Evolutionary conservation across 805 yeast species (phyloP), one percentile per base, ranked within the genome.

Genomic region (Priceomyces melissophilus): DNA sequence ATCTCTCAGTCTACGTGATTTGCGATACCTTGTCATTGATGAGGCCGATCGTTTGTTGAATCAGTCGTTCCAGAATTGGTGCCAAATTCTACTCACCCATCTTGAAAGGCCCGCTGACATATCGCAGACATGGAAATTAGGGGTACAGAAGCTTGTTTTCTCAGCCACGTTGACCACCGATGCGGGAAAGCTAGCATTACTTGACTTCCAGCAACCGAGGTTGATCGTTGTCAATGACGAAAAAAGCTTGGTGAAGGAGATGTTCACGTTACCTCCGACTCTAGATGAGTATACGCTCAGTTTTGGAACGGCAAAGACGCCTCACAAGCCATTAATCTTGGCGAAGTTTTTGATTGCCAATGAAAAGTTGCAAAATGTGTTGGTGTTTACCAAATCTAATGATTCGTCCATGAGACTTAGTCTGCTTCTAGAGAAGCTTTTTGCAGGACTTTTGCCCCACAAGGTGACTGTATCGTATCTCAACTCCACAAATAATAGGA

Each of bases 21-120:
- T 90, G 43, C 70, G 78, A 47, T 84, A 73, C 57, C 66, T 86
- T 52, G 79, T 86, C 9, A 74, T 86, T 38, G 95, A 86, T 63
- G 95, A 86, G 61, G 95, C 91, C 7, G 95, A 86, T 62, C 68
- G 88, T 46, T 63, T 86, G 43, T 67, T 93, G 48, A 88, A 87
- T 55, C 97, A 93, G 60, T 79, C 86, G 10, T 93, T 88, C 62
- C 97, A 93, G 63, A 88, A 89, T 58, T 93, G 99, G 99, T 76
- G 86, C 65, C 70, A 73, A 56, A 71, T 68, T 35, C 70, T 82
- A 26, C 68, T 81, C 7, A 42, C 54, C 3, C 69, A 64, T 38
- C 63, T 73, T 40, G 59, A 49, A 25, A n/a, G 32, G 12, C 31
- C 40, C 20, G 31, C 44, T 10, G 56, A 55, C 34, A 52, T 66